Conservation (phyloP, 805 yeast species). For the Nakazawaea peltata region DNA sequence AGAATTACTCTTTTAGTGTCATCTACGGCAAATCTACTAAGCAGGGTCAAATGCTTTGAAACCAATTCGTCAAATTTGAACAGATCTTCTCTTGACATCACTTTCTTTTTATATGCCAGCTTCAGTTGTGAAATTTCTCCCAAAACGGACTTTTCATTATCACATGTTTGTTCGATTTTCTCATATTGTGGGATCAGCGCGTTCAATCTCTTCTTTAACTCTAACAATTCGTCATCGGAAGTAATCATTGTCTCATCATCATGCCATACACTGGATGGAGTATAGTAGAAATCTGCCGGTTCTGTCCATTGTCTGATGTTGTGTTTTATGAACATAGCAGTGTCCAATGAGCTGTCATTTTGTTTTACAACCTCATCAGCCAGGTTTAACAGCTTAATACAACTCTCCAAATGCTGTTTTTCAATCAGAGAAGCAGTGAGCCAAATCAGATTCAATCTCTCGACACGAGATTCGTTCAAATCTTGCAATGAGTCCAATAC, state of each 20-base stretch:
- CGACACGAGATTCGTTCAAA: slow-evolving; percentile 70
- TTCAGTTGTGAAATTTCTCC: slow-evolving; percentile 28
- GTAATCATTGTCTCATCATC: slow-evolving; percentile 78
- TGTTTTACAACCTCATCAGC: slow-evolving; percentile 52
- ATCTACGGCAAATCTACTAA: slow-evolving; percentile 59
- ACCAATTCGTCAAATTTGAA: slow-evolving; percentile 44
- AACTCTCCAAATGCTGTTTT: slow-evolving; percentile 31
- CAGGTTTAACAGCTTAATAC: slow-evolving; percentile 33
- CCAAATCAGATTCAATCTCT: slow-evolving; percentile 62
- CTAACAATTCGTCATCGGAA: slow-evolving; percentile 47
- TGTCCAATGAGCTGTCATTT: slow-evolving; percentile 68
- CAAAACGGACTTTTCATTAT: slow-evolving; percentile 40
- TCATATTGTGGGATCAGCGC: slow-evolving; percentile 29
- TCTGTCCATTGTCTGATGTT: slow-evolving; percentile 72
- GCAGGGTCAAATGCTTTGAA: slow-evolving; percentile 37
- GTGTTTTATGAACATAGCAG: slow-evolving; percentile 90
- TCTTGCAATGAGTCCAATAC: slow-evolving; percentile 78
- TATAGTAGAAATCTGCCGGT: slow-evolving; percentile 76
- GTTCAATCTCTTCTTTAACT: slow-evolving; percentile 45
- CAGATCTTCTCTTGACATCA: slow-evolving; percentile 27
- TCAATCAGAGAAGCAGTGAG: slow-evolving; percentile 57
- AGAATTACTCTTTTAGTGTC: slow-evolving; percentile 68
- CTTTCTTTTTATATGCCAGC: slow-evolving; percentile 30
- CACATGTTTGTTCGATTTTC: slow-evolving; percentile 31
- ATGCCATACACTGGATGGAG: slow-evolving; percentile 94